A percentile compares a stretch with the other conserved stretches of the same genome.
Conservation (phyloP, 257 asterid species). For the Scutellaria barbata region DNA sequence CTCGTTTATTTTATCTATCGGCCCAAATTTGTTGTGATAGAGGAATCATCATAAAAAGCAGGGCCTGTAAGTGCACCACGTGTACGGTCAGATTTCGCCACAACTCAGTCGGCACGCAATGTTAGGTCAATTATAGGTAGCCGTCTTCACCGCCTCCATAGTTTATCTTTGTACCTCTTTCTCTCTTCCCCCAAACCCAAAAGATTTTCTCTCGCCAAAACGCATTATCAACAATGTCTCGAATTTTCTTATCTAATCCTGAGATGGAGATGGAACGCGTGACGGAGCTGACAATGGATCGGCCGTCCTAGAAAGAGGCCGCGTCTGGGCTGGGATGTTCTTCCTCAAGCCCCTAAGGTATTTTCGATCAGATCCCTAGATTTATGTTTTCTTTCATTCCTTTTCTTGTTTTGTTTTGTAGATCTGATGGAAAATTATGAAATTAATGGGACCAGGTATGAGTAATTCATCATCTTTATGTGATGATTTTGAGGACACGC, state of each 20-base stretch:
- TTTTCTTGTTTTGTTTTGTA: conserved; percentile 36
- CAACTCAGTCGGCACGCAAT: conserved; percentile 36
- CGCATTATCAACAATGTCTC: conserved; percentile 25
- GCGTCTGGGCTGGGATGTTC: conserved; percentile 94
- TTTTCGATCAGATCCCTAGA: conserved; percentile 35
- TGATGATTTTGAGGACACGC: not conserved
- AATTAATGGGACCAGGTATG: conserved; percentile 49
- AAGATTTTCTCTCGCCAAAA: conserved; percentile 27
- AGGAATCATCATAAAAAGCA: conserved; percentile 41
- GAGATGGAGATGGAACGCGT: conserved; percentile 94
- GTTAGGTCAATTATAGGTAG: conserved; percentile 46
- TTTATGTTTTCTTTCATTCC: not conserved
- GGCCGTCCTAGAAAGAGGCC: conserved; percentile 77
- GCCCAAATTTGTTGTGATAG: conserved; percentile 9
- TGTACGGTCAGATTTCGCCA: conserved; percentile 47
- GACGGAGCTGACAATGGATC: conserved; percentile 83
- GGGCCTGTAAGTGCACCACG: conserved; percentile 43
- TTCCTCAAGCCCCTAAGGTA: conserved; percentile 78
- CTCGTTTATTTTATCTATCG: not conserved
- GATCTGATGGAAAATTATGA: conserved; percentile 52
- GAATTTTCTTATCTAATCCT: conserved; percentile 30
- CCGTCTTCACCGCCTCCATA: conserved; percentile 4
- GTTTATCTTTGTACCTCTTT: conserved; percentile 26
- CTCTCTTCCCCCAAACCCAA: conserved; percentile 39
- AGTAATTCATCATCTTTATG: not conserved